phyloP scores from a whole-genome alignment of 2,329 filamentous ascomycete species.

The Elsinoe batatas region DNA sequence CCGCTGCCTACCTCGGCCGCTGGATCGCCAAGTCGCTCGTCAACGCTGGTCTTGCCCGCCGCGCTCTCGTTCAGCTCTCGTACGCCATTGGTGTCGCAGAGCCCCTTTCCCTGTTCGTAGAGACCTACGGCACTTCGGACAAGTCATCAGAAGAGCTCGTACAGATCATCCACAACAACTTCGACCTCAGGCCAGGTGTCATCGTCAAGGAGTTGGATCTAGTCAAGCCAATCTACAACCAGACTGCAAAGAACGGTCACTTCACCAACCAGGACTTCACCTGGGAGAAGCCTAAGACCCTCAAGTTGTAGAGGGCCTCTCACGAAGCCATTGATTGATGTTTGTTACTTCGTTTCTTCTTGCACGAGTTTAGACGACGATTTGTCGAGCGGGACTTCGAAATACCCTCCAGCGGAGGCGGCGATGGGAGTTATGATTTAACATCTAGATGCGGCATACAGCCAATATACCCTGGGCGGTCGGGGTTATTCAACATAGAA shows the following conservation, averaged over 20 bases:
- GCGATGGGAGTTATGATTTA: background rate
- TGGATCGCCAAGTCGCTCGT: conserved; percentile 99
- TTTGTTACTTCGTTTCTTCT: conserved; percentile 11
- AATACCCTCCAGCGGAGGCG: conserved; percentile 4
- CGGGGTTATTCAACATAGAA: conserved; percentile 20
- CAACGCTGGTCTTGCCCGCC: conserved; percentile 75
- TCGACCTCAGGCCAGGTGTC: conserved; percentile 94
- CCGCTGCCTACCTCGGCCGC: conserved; percentile 90
- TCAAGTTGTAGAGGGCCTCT: conserved; percentile 4
- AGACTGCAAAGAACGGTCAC: conserved; percentile 99
- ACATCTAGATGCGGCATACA: conserved; percentile 11
- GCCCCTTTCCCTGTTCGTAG: conserved; percentile 95
- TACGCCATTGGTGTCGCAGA: conserved; percentile 99
- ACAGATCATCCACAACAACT: conserved; percentile 89
- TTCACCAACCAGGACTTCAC: conserved; percentile 97
- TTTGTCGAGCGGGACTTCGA: conserved; percentile 10
- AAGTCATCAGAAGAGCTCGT: conserved; percentile 90
- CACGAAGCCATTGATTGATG: conserved; percentile 2
- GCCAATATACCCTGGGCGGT: conserved; percentile 16
- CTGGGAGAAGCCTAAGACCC: conserved; percentile 76
- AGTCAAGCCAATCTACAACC: conserved; percentile 91
- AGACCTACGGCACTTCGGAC: conserved; percentile 89
- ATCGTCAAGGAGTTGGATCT: conserved; percentile 97
- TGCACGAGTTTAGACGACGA: conserved; percentile 7
- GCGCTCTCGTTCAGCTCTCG: conserved; percentile 91